These are phyloP conservation scores for Amanita jacksonii DNA, from an alignment of 768 basidiomycete genomes.

Conservation along the genomic window DNA sequence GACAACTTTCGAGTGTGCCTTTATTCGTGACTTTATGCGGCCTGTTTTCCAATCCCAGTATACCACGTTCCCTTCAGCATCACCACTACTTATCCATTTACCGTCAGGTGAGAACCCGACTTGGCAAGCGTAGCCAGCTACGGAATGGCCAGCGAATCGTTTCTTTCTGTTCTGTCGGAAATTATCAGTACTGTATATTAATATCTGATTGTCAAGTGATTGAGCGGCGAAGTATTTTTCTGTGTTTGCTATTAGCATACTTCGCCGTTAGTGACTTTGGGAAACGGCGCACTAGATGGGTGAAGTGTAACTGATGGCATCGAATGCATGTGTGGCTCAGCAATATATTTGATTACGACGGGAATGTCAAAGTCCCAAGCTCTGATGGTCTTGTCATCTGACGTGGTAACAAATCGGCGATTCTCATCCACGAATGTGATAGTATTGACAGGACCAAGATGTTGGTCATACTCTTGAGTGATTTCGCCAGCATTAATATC, in stretches of 20 bases:
- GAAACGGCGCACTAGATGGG: conserved; percentile 69
- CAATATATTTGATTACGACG: conserved; percentile 98
- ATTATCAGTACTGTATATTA: conserved; percentile 95
- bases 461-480: conserved; percentile 97
- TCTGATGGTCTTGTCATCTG: conserved; percentile 97
- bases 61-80: conserved; percentile 88
- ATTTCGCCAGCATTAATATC: conserved; percentile 95
- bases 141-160: conserved; percentile 93
- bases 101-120: conserved; percentile 98
- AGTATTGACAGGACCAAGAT: conserved; percentile 95
- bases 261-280: conserved; percentile 1
- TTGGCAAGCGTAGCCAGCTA: conserved; percentile 95
- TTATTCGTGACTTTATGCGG: conserved; percentile 82
- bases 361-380: conserved; percentile 99
- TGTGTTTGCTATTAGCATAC: conserved; percentile 14
- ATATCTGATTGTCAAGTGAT: conserved; percentile 96
- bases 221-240: conserved; percentile 98
- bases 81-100: conserved; percentile 96
- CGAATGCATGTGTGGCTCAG: conserved; percentile 98
- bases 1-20: conserved; percentile 92
- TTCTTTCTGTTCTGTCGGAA: conserved; percentile 99
- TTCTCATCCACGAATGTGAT: conserved; percentile 99
- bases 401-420: conserved; percentile 93
- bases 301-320: conserved; percentile 98
- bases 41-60: conserved; percentile 99